Base-by-base conservation (phyloP, 768 basidiomycete species). In the Leccinum aurantiacum region DNA sequence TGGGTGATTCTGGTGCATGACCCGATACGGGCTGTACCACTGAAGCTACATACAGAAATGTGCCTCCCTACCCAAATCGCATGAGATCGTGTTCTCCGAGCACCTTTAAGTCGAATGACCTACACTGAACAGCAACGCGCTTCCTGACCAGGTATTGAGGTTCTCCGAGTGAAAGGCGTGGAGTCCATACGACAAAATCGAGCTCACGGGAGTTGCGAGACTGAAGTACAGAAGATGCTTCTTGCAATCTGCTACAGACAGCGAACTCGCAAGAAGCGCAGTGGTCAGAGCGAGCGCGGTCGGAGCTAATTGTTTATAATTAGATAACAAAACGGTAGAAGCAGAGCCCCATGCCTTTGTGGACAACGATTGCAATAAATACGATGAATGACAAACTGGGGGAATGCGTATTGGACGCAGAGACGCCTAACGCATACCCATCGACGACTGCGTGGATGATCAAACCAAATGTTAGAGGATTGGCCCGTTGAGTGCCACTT, bases 1-100 rank as follows among this genome's bases (percentile, higher is more conserved):
- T 60, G 5, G 69, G 35, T 27, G 64, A 60, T 62, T 64, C 76
- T 41, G 69, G 74, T 27, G 72, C 70, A 55, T 80, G 79, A 17
- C 81, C 78, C 33, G 88, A 86, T 33, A 88, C 81, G 3, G 90
- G 84, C 68, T 93, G 91, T n/a, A 94, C 78, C 44, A 93, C 88
- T 1, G 94, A 94, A 1, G 95, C 93, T 9, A 98, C 95, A 69
- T 96, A 97, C 41, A 98, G 79, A 76, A 97, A 97, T 3, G 93
- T 94, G 9, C 95, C 95, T 49, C 92, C 95, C 92, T 95, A 57
- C 35, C 8, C 33, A 47, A 33, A 8, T 31, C 7, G 25, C 55
- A 52, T 62, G 31, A 69, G 47, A 31, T 15, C 49, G 35, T 22
- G 9, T 41, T 52, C 27, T 47, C 27, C 19, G 31, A 37, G 22